These are phyloP conservation scores for Xylaria nigripes DNA, from an alignment of 495 filamentous ascomycete genomes.

Conservation along the genomic window DNA sequence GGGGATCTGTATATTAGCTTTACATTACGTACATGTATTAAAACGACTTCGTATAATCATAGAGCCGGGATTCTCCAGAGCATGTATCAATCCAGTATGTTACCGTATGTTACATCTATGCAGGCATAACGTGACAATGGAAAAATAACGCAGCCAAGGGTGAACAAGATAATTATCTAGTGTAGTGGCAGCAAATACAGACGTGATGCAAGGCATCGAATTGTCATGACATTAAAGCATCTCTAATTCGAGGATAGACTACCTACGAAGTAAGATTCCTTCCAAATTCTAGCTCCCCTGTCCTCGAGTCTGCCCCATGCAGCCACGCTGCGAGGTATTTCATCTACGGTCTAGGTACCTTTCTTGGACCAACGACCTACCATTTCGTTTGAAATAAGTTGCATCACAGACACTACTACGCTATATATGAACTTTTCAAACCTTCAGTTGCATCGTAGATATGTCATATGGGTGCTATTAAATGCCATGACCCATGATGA, in stretches of 20 bases:
- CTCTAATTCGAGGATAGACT: no score
- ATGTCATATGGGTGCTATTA: no score
- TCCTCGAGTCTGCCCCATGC: neutral
- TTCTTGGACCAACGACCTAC: neutral
- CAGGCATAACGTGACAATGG: neutral
- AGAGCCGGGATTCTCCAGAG: neutral
- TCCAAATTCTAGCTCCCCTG: neutral
- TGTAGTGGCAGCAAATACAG: neutral
- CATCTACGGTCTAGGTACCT: constrained; percentile 3
- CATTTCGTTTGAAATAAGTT: no score
- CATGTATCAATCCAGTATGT: neutral
- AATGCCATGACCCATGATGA: neutral
- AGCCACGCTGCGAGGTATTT: neutral
- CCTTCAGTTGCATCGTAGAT: neutral
- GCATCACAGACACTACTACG: no score
- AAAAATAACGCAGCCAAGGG: neutral
- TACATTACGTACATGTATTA: neutral
- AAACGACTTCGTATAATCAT: neutral
- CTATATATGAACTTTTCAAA: no score
- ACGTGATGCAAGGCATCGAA: neutral
- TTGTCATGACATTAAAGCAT: neutral
- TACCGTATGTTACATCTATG: neutral
- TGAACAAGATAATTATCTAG: neutral
- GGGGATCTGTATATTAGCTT: constrained; percentile 7
- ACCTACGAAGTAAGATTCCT: neutral